A percentile compares a stretch with the other conserved stretches of the same genome.
Conservation (phyloP, 805 yeast genomes). For the Myxozyma neotropica region DNA sequence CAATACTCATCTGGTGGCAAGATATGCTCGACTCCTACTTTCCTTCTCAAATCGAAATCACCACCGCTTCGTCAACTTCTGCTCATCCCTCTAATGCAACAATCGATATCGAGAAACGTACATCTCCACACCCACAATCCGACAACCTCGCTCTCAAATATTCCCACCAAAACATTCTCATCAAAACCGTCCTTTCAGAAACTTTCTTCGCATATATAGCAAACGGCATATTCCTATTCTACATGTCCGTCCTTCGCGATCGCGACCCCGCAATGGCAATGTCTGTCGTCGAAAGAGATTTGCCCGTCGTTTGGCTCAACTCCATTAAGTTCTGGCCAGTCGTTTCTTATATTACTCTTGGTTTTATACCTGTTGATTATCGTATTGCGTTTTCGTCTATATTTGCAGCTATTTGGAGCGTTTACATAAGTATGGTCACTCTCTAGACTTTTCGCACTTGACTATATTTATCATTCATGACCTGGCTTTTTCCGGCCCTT, state of each 20-base stretch:
- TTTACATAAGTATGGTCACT: conserved; percentile 15
- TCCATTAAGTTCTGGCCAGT: conserved; percentile 22
- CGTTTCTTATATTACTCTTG: conserved; percentile 13
- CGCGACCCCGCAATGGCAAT: background rate
- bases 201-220: conserved; percentile 9
- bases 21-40: conserved; percentile 7
- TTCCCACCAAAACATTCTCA: conserved; percentile 13
- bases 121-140: background rate
- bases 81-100: background rate
- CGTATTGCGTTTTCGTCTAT: conserved; percentile 17
- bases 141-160: conserved; percentile 3
- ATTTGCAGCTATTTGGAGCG: conserved; percentile 7
- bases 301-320: conserved; percentile 7
- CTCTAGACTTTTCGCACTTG: background rate
- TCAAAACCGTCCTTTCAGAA: conserved; percentile 13
- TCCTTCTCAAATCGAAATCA: conserved; percentile 7
- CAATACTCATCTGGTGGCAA: conserved; percentile 18
- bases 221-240: conserved; percentile 9
- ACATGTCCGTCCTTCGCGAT: conserved; percentile 16
- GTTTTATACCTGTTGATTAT: conserved; percentile 12
- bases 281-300: background rate
- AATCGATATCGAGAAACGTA: conserved; percentile 9
- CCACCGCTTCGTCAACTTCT: background rate
- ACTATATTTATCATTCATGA: background rate
- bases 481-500: background rate